A percentile compares a stretch with the other conserved stretches of the same genome.
phyloP scores from a whole-genome alignment of 768 basidiomycete species.

The Leucosporidium yakuticum region DNA sequence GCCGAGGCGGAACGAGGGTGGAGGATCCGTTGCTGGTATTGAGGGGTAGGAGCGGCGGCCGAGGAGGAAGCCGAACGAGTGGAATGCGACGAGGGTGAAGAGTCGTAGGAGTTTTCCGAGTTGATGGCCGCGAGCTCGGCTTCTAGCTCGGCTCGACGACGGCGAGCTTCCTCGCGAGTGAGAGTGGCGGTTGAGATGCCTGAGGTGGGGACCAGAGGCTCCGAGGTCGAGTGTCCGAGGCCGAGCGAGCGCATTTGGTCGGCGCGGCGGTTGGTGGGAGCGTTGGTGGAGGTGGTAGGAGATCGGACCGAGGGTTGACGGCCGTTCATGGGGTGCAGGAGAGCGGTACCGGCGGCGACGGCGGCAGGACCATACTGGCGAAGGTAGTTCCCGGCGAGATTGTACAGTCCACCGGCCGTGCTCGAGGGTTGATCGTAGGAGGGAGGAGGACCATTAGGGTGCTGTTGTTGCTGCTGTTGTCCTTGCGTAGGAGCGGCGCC shows the following conservation, averaged over 20 bases:
- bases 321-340: conserved; percentile 18
- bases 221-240: background rate
- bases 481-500: background rate
- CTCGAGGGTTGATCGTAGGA: background rate
- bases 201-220: background rate
- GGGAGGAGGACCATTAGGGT: background rate
- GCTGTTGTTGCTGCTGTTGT: background rate
- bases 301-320: conserved; percentile 2
- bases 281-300: background rate
- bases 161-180: background rate
- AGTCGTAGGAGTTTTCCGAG: background rate
- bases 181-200: background rate
- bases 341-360: conserved; percentile 18
- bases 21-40: background rate
- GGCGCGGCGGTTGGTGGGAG: background rate
- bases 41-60: background rate
- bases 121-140: conserved; percentile 1
- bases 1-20: conserved; percentile 9
- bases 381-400: conserved; percentile 2
- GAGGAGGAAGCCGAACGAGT: conserved; percentile 4
- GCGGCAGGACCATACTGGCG: conserved; percentile 26
- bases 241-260: background rate
- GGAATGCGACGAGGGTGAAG: background rate
- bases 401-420: conserved; percentile 1
- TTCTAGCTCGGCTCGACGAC: background rate